A percentile compares a stretch with the other conserved stretches of the same genome.
phyloP scores from a whole-genome alignment of 169 alveolate genomes.

The Plasmodium reichenowi region DNA sequence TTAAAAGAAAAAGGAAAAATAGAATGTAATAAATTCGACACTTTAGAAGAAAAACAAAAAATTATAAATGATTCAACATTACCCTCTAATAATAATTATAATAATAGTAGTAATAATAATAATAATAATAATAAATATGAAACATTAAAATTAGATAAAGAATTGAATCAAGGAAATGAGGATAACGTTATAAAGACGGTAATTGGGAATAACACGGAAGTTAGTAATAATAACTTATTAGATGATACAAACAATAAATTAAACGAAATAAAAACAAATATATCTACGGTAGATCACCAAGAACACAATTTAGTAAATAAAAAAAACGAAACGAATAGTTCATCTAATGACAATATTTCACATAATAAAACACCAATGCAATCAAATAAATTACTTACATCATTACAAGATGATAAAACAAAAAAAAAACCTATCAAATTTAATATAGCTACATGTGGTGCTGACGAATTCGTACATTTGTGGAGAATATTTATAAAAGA shows the following conservation, averaged over 20 bases:
- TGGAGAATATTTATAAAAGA: conserved; percentile 88
- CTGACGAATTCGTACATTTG: conserved; percentile 92
- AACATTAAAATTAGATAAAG: too few relatives aligned
- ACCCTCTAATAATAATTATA: conserved; percentile 13
- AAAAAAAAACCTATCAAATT: conserved; percentile 52
- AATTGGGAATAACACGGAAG: not conserved
- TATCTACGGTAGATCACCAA: not conserved
- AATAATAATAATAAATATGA: not conserved
- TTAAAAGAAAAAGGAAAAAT: conserved; percentile 55
- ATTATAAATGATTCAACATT: conserved; percentile 8
- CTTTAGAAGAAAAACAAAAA: conserved; percentile 5
- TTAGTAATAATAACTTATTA: not conserved
- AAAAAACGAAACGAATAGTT: not conserved
- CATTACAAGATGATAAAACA: not conserved
- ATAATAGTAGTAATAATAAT: conserved; percentile 7
- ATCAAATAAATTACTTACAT: not conserved
- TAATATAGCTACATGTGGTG: conserved; percentile 92
- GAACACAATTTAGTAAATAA: too few relatives aligned
- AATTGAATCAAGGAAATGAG: too few relatives aligned
- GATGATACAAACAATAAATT: not conserved
- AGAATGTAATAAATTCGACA: conserved; percentile 8
- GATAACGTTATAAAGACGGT: too few relatives aligned
- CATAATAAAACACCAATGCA: not conserved
- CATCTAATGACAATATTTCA: not conserved
- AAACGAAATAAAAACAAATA: not conserved